phyloP scores from a whole-genome alignment of 1,284 basidiomycete species.

The Cutaneotrichosporon sp. region DNA sequence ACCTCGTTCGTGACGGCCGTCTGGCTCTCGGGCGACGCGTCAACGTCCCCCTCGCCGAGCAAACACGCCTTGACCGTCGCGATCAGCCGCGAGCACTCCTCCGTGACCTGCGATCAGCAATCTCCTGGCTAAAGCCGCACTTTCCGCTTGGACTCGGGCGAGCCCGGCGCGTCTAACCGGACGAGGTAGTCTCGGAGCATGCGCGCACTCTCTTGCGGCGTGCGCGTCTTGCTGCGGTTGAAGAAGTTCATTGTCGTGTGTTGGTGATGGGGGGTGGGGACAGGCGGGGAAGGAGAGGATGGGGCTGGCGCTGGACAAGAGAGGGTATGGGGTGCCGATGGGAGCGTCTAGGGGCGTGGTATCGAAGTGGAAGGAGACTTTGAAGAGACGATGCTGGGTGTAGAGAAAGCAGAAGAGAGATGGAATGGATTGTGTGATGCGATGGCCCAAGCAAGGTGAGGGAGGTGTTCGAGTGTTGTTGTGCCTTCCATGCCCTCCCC shows the following conservation, averaged over 20 bases:
- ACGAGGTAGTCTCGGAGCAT: conserved; percentile 75
- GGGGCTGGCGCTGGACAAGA: not conserved
- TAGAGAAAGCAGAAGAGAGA: not conserved
- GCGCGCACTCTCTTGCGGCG: conserved; percentile 80
- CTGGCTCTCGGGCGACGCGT: conserved; percentile 71
- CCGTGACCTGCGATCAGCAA: conserved; percentile 16
- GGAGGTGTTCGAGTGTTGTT: not conserved
- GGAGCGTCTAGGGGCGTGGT: not conserved
- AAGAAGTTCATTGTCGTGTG: conserved; percentile 81
- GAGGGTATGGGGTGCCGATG: not conserved
- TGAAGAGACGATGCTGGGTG: not conserved
- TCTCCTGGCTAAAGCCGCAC: conserved; percentile 55
- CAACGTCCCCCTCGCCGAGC: conserved; percentile 40
- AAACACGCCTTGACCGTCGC: conserved; percentile 36
- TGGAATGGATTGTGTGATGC: not conserved
- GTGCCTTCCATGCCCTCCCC: not conserved
- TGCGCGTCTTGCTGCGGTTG: conserved; percentile 76
- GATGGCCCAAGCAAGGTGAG: not conserved
- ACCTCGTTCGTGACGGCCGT: conserved; percentile 95
- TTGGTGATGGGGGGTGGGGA: not conserved
- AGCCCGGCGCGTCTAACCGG: conserved; percentile 66
- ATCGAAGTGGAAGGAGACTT: not conserved
- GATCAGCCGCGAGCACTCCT: conserved; percentile 43
- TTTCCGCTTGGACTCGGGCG: conserved; percentile 74
- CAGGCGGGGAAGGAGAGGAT: not conserved